Evolutionary conservation across 345 rosid species (phyloP).

Genomic region (Brassica juncea): DNA sequence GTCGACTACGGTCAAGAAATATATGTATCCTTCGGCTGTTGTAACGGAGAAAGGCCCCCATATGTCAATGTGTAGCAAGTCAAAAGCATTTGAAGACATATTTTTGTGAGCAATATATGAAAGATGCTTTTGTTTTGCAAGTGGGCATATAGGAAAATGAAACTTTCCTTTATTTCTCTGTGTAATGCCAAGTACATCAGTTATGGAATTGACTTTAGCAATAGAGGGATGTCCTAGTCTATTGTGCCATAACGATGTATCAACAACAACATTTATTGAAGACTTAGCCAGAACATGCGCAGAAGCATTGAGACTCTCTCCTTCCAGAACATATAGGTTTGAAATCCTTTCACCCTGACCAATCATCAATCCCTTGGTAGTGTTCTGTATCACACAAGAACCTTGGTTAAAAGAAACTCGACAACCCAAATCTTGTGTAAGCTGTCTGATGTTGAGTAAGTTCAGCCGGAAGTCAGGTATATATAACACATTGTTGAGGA

Average conservation of each 20-base stretch:
- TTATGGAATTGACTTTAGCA: background rate
- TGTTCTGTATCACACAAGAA: background rate
- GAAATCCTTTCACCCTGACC: background rate
- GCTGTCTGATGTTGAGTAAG: background rate
- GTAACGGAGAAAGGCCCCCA: background rate
- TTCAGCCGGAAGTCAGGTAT: background rate
- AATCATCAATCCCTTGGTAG: background rate
- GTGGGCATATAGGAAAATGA: background rate
- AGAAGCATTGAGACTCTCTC: background rate
- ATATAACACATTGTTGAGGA: background rate
- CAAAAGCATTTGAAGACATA: background rate
- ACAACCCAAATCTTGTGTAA: background rate
- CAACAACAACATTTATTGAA: background rate
- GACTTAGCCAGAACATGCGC: background rate
- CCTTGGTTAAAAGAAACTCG: background rate
- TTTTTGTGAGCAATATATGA: background rate
- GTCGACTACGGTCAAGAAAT: background rate
- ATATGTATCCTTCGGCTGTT: background rate
- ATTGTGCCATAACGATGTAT: background rate
- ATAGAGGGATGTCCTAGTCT: background rate
- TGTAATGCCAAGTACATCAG: background rate
- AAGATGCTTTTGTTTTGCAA: background rate
- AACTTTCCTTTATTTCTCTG: background rate
- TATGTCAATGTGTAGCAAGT: background rate
- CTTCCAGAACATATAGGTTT: background rate